These are phyloP conservation scores for Boletus fagicola DNA, from an alignment of 768 basidiomycete species.

Conservation along the genomic window DNA sequence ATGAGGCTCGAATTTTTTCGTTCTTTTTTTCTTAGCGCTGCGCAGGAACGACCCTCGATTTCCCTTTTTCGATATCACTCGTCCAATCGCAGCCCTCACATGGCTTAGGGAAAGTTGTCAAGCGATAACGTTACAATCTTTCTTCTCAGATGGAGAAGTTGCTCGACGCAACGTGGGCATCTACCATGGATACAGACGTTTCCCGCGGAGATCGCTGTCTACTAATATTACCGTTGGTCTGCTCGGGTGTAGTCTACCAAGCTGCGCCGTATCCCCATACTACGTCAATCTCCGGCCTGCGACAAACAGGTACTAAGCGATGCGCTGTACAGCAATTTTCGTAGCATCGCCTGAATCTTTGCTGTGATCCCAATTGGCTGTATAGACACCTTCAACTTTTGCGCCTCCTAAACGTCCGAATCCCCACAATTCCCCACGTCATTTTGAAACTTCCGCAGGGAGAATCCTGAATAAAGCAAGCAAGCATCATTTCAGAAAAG, in stretches of 20 bases:
- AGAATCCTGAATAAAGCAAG: conserved; percentile 8
- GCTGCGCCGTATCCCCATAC: conserved; percentile 25
- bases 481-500: background rate
- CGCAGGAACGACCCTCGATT: conserved; percentile 10
- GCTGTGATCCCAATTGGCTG: background rate
- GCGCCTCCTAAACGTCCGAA: conserved; percentile 22
- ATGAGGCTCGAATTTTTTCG: conserved; percentile 5
- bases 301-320: conserved; percentile 6
- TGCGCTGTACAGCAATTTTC: background rate
- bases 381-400: background rate
- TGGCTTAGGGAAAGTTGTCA: conserved; percentile 15
- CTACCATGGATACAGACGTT: conserved; percentile 30
- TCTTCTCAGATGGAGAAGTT: conserved; percentile 20
- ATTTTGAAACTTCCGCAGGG: conserved; percentile 7
- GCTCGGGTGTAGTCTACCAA: conserved; percentile 14
- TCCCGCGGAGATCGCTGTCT: conserved; percentile 31
- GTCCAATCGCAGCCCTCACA: conserved; percentile 10
- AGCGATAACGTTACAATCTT: conserved; percentile 23
- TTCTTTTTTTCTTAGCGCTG: background rate
- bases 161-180: conserved; percentile 26
- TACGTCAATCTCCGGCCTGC: conserved; percentile 25
- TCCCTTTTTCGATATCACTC: conserved; percentile 6
- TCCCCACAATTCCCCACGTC: conserved; percentile 25
- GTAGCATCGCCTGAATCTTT: background rate
- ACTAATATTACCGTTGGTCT: conserved; percentile 8